A percentile compares a stretch with the other conserved stretches of the same genome.
phyloP scores from a whole-genome alignment of 1,284 basidiomycete species.

The Spongiforma sp. region DNA sequence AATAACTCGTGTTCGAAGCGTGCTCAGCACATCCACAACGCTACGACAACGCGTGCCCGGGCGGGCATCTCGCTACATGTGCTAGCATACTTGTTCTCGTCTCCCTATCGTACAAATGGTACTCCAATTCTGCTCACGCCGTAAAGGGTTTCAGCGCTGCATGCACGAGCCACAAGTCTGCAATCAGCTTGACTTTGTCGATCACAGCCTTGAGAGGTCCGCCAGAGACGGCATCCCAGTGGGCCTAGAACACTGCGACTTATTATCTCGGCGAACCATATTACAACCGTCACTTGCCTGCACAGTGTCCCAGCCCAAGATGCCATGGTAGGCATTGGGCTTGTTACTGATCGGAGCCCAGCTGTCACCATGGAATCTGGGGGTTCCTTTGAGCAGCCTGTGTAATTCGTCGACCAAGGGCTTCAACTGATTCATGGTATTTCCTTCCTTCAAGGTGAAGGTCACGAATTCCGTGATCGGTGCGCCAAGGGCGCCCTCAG shows the following conservation, averaged over 20 bases:
- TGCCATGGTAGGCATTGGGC: slow-evolving; percentile 30
- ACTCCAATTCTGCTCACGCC: slow-evolving; percentile 4
- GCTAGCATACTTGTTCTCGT: background rate
- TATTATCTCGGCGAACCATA: too few relatives aligned
- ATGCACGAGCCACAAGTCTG: slow-evolving; percentile 38
- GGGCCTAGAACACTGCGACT: slow-evolving; percentile 30
- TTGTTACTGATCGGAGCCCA: slow-evolving; percentile 32
- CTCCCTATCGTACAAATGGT: background rate
- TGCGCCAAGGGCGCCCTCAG: slow-evolving; percentile 25
- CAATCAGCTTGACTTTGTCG: slow-evolving; percentile 32
- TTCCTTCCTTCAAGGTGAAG: slow-evolving; percentile 34
- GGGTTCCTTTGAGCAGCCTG: slow-evolving; percentile 21
- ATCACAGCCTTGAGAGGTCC: slow-evolving; percentile 34
- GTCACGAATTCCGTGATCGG: slow-evolving; percentile 41
- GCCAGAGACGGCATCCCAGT: slow-evolving; percentile 34
- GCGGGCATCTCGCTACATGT: slow-evolving; percentile 12
- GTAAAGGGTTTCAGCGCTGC: slow-evolving; percentile 25
- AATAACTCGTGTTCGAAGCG: slow-evolving; percentile 39
- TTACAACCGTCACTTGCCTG: too few relatives aligned
- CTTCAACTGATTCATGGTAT: slow-evolving; percentile 21
- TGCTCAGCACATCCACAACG: slow-evolving; percentile 27
- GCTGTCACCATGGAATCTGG: slow-evolving; percentile 35
- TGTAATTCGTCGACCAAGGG: slow-evolving; percentile 32
- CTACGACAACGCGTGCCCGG: slow-evolving; percentile 20
- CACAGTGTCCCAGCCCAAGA: slow-evolving; percentile 39